Evolutionary conservation across 1,284 basidiomycete genomes (phyloP), one percentile per base, ranked within the genome.

Genomic region (Neonothopanus nambi): DNA sequence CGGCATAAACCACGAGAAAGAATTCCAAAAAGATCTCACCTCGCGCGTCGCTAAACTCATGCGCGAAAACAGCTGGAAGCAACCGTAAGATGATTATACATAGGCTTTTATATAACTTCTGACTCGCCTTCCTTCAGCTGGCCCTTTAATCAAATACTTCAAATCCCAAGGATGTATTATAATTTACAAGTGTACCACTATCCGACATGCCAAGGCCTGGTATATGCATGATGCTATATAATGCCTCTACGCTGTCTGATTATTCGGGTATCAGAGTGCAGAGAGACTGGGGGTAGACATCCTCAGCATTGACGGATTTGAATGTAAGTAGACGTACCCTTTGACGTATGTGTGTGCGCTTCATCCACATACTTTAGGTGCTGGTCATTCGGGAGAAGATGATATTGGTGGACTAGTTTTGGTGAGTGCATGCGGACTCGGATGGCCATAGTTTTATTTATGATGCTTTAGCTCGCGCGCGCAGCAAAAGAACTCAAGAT

Each of bases 331-430:
- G 39, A 2, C 48, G 17, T 44, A 9, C 52, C 42, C 13, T 17
- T 39, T 12, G 26, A 41, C 52, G 20, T 18, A 12, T 38, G 48
- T n/a, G n/a, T 23, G 47, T 39, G 15, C 28, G 40, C 21, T 48
- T 26, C 17, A 50, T 23, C 11, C 44, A 12, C 13, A 17, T 18
- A 17, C 24, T 51, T 3, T 37, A 91, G 89, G 89, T 65, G 93
- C 93, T 36, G 95, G 95, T 26, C 93, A 97, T 69, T 95, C 94
- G 4, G 95, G 95, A 57, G 95, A 98, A 67, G 91, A 97, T 53
- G 95, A 98, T 68, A 91, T 97, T 33, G 92, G 92, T 9, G 92
- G 91, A 5, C 66, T 98, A n/a, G 87, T 97, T 4, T 72, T 98
- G 68, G 90, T 94, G 62, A 57, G 77, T 67, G 15, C 17, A 8